Base-by-base conservation (phyloP, 768 basidiomycete species). In the Kwoniella newhampshirensis region DNA sequence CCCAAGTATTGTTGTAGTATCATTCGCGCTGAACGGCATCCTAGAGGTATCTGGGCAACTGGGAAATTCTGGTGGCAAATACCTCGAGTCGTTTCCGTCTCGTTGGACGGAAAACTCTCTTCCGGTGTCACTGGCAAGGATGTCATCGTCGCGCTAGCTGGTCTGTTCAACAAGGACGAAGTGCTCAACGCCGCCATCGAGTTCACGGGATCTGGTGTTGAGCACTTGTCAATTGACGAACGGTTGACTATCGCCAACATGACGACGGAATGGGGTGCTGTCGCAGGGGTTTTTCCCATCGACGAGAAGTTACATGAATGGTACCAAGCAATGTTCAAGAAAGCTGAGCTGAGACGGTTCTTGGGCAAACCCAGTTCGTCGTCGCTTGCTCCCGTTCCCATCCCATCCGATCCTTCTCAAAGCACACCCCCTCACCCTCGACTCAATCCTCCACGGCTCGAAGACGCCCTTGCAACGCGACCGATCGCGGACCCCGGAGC, bases 21-120 rank as follows among this genome's bases (percentile, higher is more conserved):
- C 7, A 23, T 35, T 17, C 32, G 3, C 17, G 20, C 20, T 40
- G 5, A 43, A 52, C 60, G 46, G 62, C 25, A 50, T 13, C 15
- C 15, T 50, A 74, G 72, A 12, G 75, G 94, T 88, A 20, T 99
- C 11, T 99, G 96, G 96, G 91, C 96, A 12, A 98, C 96, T 0
- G 92, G 93, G 20, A 90, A 88, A 75, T 98, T 96, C 1, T 99
- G 96, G 96, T 98, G 94, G 96, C 96, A 98, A 78, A 87, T 99
- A 30, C 96, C 96, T 13, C 84, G 91, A 3, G 92, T 97, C 84
- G 84, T 99, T 75, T 91, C 89, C 58, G 94, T 98, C 60, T 91
- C 96, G 68, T 80, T 99, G 46, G 83, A 81, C 55, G 94, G 94
- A 5, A 80, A 79, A 58, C 82, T 98, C 0, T 81, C 87, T 0